phyloP scores from a whole-genome alignment of 805 yeast species.

The Kregervanrija fluxuum region DNA sequence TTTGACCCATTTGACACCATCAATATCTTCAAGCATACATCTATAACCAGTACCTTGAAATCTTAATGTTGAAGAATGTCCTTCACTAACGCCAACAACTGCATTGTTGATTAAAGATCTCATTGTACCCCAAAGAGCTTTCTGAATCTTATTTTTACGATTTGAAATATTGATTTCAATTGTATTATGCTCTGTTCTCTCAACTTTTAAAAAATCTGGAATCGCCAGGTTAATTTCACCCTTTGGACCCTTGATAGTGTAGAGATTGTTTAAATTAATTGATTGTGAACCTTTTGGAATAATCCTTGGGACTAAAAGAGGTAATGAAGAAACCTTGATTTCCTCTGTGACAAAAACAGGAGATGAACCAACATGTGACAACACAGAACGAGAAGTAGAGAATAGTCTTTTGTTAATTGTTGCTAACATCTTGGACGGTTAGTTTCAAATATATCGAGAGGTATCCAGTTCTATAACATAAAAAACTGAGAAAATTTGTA shows the following conservation, averaged over 20 bases:
- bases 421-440: background rate
- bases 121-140: conserved; percentile 92
- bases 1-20: conserved; percentile 50
- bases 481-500: background rate
- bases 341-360: conserved; percentile 67
- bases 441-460: too few species aligned
- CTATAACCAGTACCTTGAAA: conserved; percentile 97
- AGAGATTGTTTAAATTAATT: conserved; percentile 48
- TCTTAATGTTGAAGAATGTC: conserved; percentile 79
- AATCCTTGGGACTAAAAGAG: conserved; percentile 47
- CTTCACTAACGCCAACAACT: conserved; percentile 84
- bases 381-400: conserved; percentile 22
- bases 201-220: conserved; percentile 62
- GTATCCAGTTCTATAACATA: background rate
- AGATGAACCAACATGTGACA: conserved; percentile 72
- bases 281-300: conserved; percentile 62
- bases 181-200: conserved; percentile 28
- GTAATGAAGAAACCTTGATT: conserved; percentile 41
- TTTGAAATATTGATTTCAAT: conserved; percentile 43
- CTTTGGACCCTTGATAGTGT: conserved; percentile 68
- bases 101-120: conserved; percentile 73
- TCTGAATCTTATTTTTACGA: conserved; percentile 60
- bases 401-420: conserved; percentile 25
- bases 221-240: conserved; percentile 59
- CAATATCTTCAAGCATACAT: conserved; percentile 61